Conservation (phyloP, 768 basidiomycete genomes). For the Ramaria rubella region DNA sequence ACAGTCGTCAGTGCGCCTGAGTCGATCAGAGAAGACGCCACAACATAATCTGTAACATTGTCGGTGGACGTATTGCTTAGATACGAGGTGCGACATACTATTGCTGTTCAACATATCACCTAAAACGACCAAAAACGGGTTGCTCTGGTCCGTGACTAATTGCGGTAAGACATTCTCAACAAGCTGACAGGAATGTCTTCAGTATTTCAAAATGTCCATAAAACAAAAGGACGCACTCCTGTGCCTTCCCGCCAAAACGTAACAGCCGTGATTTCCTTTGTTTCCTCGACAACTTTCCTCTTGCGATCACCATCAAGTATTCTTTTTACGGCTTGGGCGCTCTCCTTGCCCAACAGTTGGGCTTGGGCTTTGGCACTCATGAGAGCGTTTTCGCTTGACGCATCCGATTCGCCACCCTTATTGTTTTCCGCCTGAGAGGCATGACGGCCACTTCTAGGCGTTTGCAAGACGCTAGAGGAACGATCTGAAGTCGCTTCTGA, state of each 20-base stretch:
- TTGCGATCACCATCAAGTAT: conserved; percentile 21
- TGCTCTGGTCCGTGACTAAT: not conserved
- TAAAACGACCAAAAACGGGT: not conserved
- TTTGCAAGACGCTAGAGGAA: not conserved
- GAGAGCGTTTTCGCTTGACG: not conserved
- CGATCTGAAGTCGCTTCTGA: not conserved
- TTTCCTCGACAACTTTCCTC: conserved; percentile 13
- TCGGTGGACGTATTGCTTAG: not conserved
- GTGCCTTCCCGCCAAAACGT: conserved; percentile 27
- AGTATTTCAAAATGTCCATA: not conserved
- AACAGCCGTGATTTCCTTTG: conserved; percentile 19
- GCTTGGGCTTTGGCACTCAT: conserved; percentile 15
- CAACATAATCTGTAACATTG: not conserved
- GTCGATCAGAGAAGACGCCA: not conserved
- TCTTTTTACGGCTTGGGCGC: conserved; percentile 25
- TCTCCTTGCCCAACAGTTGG: conserved; percentile 24
- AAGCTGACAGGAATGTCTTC: not conserved
- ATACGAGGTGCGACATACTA: not conserved
- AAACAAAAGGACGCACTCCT: conserved; percentile 9
- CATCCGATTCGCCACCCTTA: not conserved
- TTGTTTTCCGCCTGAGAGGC: not conserved
- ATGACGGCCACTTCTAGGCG: not conserved
- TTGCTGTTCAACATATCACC: not conserved
- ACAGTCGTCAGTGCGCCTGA: not conserved
- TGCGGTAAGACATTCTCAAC: not conserved